A percentile compares a stretch with the other conserved stretches of the same genome.
Evolutionary conservation across 2,329 filamentous ascomycete species (phyloP).

Genomic region (Gnomoniopsis smithogilvyi): DNA sequence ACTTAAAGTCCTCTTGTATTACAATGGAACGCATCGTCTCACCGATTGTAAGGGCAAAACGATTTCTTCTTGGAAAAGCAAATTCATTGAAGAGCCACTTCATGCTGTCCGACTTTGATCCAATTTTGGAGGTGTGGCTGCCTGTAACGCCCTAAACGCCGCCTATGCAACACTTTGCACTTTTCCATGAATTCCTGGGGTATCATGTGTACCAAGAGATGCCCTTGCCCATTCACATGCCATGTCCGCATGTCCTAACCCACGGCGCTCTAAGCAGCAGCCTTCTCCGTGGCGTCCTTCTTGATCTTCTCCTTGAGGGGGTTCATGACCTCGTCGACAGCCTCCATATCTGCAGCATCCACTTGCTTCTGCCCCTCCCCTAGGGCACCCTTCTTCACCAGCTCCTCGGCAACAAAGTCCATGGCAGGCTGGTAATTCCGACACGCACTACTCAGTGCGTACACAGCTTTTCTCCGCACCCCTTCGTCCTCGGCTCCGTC

Average conservation of each 20-base stretch:
- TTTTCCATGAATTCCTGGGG: slow-evolving; percentile 7
- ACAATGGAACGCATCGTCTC: slow-evolving; percentile 20
- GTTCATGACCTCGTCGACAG: slow-evolving; percentile 71
- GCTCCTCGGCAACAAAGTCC: slow-evolving; percentile 62
- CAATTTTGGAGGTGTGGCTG: not conserved
- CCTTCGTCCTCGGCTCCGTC: slow-evolving; percentile 55
- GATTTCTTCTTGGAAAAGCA: slow-evolving; percentile 4
- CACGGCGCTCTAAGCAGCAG: slow-evolving; percentile 12
- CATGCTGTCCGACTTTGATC: not conserved
- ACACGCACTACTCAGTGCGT: slow-evolving; percentile 80
- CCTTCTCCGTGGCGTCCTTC: slow-evolving; percentile 22
- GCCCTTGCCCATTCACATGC: not conserved
- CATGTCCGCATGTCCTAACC: not conserved
- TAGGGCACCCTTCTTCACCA: slow-evolving; percentile 52
- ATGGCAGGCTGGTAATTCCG: slow-evolving; percentile 88
- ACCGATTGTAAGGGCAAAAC: slow-evolving; percentile 8
- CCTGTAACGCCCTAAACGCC: slow-evolving; percentile 33
- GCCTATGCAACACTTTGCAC: slow-evolving; percentile 26
- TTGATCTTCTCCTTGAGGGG: slow-evolving; percentile 56
- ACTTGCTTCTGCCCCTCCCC: slow-evolving; percentile 48
- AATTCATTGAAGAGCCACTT: slow-evolving; percentile 4
- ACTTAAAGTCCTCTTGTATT: slow-evolving; percentile 6
- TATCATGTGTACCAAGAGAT: slow-evolving; percentile 2
- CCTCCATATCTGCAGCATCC: slow-evolving; percentile 86
- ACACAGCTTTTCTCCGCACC: slow-evolving; percentile 82